Evolutionary conservation across 345 rosid species (phyloP), one percentile per base, ranked within the genome.

Genomic region (Tarenaya hassleriana): DNA sequence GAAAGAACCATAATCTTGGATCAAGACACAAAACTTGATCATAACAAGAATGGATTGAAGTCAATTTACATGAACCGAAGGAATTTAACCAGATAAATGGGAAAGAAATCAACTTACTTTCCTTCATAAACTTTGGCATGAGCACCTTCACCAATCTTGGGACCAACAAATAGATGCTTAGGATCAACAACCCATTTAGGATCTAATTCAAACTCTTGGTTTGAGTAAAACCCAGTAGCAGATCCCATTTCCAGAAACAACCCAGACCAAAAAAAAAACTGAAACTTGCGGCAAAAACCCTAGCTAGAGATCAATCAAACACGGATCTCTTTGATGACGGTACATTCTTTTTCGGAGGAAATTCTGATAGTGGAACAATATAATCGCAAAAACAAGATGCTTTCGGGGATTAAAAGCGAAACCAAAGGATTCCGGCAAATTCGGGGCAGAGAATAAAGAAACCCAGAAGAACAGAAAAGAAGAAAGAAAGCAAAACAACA

Each of bases 51-150:
- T 24, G 29, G 29, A 24, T 24, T 24, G 29, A 24, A 24, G 29
- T 24, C 29, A 24, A 24, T 2, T 24, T 24, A 24, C 29, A 24
- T 24, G 29, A 24, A 24, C n/a, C n/a, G n/a, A n/a, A n/a, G n/a
- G n/a, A 24, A 24, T 24, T 24, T 24, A 24, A 24, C 5, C 29
- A 2, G 29, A 24, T 24, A 5, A 24, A 24, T 2, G 5, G 29
- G 29, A 24, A 2, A 0, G 21, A 66, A 62, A 44, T 63, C 52
- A 63, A 85, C 98, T 83, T 77, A 92, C 97, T 85, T 92, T 62
- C 95, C 98, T 69, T 92, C 95, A 6, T 92, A 92, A 4, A 92
- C 97, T 74, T 92, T 88, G 66, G 97, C 97, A 82, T 88, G 97
- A 62, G 97, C 95, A 43, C 98, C 97, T 66, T 92, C 98, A 24